Base-by-base conservation (phyloP, 768 basidiomycete species). In the Suillus occidentalis region DNA sequence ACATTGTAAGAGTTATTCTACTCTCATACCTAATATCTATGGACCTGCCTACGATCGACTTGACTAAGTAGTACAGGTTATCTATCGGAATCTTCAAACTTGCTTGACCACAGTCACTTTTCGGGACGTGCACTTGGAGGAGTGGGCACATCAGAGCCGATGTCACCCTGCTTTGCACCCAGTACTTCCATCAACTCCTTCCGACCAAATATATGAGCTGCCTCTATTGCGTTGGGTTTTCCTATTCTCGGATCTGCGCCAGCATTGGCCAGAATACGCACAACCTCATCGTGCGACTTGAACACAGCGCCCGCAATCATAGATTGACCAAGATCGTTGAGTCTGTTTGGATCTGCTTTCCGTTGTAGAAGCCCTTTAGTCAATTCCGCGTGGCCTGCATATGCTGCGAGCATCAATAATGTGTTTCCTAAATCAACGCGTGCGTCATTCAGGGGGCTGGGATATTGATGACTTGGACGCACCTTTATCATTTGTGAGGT, bases 301-400 rank as follows among this genome's bases (percentile, higher is more conserved):
- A 92, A 94, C 0, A 92, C 85, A 0, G 88, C 91, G 3, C 91
- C 92, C 8, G 91, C 88, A 25, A 94, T 77, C 28, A 90, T 86
- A 10, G 89, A 87, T 69, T 93, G 92, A 0, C 85, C 85, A 3
- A 83, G 80, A 68, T 92, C 90, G 73, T 94, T 94, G 60, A 86
- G 71, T 13, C 85, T 79, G 69, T 91, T 88, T 2, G 87, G 85
- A 73, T 92, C 89, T 45, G 85, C 89, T 3, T 84, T 84, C 40
- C 83, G 81, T 7, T 76, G 69, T 56, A 92, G 74, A 34, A 94
- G 81, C 16, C 80, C 81, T 55, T 78, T 77, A 2, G 84, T 78
- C 22, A 90, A 83, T 2, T 80, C 76, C 0, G 77, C 73, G 68
- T 92, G 89, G 1, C 91, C 91, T 25, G 85, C 77, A 71, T 93